Percentiles rank a stretch among this genome's conserved stretches.
phyloP scores from a whole-genome alignment of 2,329 filamentous ascomycete species.

The Ophiosphaerella narmari region DNA sequence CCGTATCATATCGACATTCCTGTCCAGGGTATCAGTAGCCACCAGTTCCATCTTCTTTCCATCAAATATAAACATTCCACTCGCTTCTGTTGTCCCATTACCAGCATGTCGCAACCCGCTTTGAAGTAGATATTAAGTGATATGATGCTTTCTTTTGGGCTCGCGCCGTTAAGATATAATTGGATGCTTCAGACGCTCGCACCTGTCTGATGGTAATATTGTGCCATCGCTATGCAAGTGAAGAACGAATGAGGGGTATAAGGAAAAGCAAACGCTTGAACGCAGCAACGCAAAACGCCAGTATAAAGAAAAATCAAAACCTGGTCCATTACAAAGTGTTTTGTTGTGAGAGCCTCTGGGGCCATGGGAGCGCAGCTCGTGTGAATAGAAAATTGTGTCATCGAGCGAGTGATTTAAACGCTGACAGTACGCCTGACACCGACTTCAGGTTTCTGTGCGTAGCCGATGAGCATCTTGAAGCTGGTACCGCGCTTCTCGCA shows the following conservation, averaged over 20 bases:
- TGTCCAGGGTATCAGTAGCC: conserved; percentile 10
- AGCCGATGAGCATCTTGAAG: conserved; percentile 88
- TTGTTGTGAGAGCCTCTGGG: conserved; percentile 24
- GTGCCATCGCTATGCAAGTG: conserved; percentile 36
- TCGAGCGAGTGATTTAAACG: conserved; percentile 41
- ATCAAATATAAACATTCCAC: background rate
- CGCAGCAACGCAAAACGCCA: conserved; percentile 30
- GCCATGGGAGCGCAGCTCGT: conserved; percentile 40
- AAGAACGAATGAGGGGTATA: conserved; percentile 37
- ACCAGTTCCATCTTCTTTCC: conserved; percentile 3
- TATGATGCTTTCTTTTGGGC: conserved; percentile 13
- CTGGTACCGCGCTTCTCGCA: conserved; percentile 86
- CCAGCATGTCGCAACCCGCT: conserved; percentile 38
- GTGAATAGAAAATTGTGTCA: conserved; percentile 12
- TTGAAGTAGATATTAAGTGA: conserved; percentile 12
- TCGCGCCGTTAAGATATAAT: conserved; percentile 9
- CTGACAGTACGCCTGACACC: conserved; percentile 54
- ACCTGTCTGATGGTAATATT: conserved; percentile 29
- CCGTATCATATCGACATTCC: conserved; percentile 12
- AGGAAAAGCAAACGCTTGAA: conserved; percentile 43
- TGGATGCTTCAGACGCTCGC: conserved; percentile 23
- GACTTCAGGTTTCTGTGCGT: conserved; percentile 75
- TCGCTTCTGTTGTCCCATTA: conserved; percentile 30
- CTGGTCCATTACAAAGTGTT: conserved; percentile 17
- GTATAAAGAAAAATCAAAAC: conserved; percentile 7